A percentile compares a stretch with the other conserved stretches of the same genome.
These are phyloP conservation scores for Penicilliopsis zonata DNA, from an alignment of 495 filamentous ascomycete species.

Conservation along the genomic window DNA sequence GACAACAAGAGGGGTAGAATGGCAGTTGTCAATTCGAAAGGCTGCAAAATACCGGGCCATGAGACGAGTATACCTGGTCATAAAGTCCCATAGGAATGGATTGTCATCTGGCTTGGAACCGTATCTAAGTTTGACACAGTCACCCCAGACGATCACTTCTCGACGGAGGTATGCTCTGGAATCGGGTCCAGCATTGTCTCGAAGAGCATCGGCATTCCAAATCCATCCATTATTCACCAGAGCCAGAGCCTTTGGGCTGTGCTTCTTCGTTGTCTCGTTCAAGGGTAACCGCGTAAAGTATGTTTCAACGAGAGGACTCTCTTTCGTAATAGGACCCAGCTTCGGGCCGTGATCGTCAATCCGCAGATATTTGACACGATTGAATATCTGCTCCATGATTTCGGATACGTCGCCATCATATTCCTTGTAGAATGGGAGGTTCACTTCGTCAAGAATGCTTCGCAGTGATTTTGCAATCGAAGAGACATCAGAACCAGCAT, in stretches of 20 bases:
- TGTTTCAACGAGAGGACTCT: constrained; percentile 79
- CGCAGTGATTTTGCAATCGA: constrained; percentile 35
- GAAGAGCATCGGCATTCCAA: constrained; percentile 89
- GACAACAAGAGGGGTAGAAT: constrained; percentile 88
- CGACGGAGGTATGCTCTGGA: constrained; percentile 85
- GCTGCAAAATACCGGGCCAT: constrained; percentile 94
- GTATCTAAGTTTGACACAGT: constrained; percentile 96
- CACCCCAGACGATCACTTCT: constrained; percentile 96
- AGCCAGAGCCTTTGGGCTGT: constrained; percentile 64
- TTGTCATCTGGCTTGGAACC: constrained; percentile 70
- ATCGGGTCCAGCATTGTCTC: constrained; percentile 81
- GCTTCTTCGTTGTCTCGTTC: constrained; percentile 66
- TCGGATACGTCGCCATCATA: constrained; percentile 75
- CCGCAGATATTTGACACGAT: constrained; percentile 85
- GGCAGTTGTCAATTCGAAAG: constrained; percentile 97
- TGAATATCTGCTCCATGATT: constrained; percentile 82
- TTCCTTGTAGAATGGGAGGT: constrained; percentile 78
- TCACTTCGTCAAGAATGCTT: constrained; percentile 69
- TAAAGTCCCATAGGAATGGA: constrained; percentile 90
- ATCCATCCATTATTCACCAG: constrained; percentile 98
- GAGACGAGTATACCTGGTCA: constrained; percentile 81
- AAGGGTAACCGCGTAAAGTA: constrained; percentile 89
- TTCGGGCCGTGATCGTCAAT: constrained; percentile 88
- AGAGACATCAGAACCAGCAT: constrained; percentile 21
- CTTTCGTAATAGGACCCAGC: constrained; percentile 60